phyloP scores from a whole-genome alignment of 805 yeast genomes.

The Teunomyces tritomae region DNA sequence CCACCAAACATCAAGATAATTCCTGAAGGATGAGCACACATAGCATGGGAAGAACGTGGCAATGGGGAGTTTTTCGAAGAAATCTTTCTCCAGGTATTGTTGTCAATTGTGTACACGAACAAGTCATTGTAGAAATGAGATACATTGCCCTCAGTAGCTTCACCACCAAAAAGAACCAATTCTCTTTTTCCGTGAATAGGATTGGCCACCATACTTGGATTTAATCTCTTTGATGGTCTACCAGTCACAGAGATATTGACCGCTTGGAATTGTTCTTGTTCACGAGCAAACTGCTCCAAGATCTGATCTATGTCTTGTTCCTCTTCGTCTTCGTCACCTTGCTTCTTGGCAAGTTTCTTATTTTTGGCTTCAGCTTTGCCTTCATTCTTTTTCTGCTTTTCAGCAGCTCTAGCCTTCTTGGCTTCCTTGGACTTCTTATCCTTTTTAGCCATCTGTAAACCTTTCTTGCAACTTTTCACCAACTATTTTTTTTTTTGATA shows the following conservation, averaged over 20 bases:
- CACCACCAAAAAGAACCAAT: conserved; percentile 88
- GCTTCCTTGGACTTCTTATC: conserved; percentile 86
- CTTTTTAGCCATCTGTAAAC: conserved; percentile 76
- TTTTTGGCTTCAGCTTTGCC: conserved; percentile 71
- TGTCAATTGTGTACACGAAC: conserved; percentile 67
- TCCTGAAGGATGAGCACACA: conserved; percentile 92
- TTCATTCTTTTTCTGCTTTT: conserved; percentile 71
- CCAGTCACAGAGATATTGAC: conserved; percentile 56
- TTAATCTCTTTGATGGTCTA: conserved; percentile 68
- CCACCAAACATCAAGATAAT: conserved; percentile 88
- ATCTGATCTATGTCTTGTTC: conserved; percentile 85
- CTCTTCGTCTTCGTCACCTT: conserved; percentile 80
- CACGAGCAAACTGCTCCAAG: conserved; percentile 69
- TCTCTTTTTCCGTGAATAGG: conserved; percentile 78
- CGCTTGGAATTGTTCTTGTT: conserved; percentile 77
- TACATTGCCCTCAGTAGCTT: conserved; percentile 48
- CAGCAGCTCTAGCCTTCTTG: conserved; percentile 84
- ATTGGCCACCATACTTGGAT: conserved; percentile 70
- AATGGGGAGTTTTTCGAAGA: conserved; percentile 85
- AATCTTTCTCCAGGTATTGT: conserved; percentile 75
- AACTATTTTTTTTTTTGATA: background rate
- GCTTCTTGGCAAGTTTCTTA: conserved; percentile 72
- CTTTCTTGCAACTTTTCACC: background rate
- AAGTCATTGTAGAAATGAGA: conserved; percentile 82
- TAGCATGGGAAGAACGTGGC: conserved; percentile 90